phyloP scores from a whole-genome alignment of 495 filamentous ascomycete species.

The Mytilinidion resinicola region DNA sequence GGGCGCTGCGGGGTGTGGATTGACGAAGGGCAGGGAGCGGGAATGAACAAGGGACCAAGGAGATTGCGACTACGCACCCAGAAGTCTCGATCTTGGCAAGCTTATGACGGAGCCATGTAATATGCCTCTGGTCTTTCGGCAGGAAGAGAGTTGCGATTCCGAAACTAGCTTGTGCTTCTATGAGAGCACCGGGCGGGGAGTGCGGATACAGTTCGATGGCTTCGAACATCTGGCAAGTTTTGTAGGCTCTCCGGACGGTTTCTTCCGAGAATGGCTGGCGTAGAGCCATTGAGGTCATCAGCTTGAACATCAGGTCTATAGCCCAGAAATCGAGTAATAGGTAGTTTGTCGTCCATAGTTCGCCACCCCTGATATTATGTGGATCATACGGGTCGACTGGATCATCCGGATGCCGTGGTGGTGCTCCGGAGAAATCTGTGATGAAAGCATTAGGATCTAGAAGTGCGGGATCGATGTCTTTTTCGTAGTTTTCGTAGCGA shows the following conservation, averaged over 20 bases:
- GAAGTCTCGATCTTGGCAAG: conserved; percentile 69
- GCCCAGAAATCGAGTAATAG: conserved; percentile 71
- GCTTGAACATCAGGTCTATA: conserved; percentile 72
- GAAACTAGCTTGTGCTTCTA: conserved; percentile 70
- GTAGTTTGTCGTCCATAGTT: conserved; percentile 67
- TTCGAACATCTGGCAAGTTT: conserved; percentile 71
- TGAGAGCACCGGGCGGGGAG: conserved; percentile 59
- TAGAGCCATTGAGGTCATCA: conserved; percentile 55
- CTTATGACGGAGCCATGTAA: conserved; percentile 79
- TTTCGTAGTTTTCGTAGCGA: conserved; percentile 51
- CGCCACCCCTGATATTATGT: conserved; percentile 58
- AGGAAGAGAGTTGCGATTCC: conserved; percentile 73
- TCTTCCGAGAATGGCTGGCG: conserved; percentile 47
- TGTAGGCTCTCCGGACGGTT: conserved; percentile 55
- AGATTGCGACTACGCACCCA: conserved; percentile 58
- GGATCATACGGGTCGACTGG: conserved; percentile 67
- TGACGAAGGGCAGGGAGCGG: not conserved
- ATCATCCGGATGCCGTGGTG: conserved; percentile 51
- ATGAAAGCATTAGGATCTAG: conserved; percentile 54
- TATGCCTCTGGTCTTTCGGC: conserved; percentile 61
- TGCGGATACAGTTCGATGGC: conserved; percentile 66
- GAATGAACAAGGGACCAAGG: not conserved
- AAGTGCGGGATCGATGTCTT: conserved; percentile 52
- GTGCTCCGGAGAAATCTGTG: conserved; percentile 48
- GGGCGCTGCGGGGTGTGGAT: not conserved